Conservation (phyloP, 768 basidiomycete species). For the Agaricus subrufescens region DNA sequence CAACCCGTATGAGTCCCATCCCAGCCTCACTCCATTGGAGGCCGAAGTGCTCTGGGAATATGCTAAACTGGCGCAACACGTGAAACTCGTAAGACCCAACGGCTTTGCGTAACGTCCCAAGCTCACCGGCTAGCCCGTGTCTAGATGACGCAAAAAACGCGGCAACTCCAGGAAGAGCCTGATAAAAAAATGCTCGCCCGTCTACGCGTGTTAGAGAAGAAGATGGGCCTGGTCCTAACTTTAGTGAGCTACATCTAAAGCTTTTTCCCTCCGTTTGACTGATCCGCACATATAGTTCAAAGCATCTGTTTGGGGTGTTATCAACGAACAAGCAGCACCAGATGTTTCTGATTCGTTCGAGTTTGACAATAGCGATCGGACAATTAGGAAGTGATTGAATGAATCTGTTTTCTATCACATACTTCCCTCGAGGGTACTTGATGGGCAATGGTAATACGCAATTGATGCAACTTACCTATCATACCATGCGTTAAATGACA, state of each 20-base stretch:
- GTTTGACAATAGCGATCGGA: constrained; percentile 21
- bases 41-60: constrained; percentile 90
- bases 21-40: constrained; percentile 61
- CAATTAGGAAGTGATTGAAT: constrained; percentile 19
- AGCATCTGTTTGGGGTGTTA: constrained; percentile 92
- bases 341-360: constrained; percentile 16
- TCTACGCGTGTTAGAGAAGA: constrained; percentile 80
- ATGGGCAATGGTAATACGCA: no score
- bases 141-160: constrained; percentile 67
- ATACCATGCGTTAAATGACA: no score
- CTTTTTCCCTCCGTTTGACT: neutral
- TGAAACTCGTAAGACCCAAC: constrained; percentile 59
- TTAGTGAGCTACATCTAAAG: constrained; percentile 47
- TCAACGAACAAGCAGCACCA: constrained; percentile 66
- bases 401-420: neutral
- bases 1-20: constrained; percentile 75
- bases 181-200: constrained; percentile 74
- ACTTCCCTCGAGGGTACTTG: no score
- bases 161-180: constrained; percentile 65
- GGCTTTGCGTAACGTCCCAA: neutral
- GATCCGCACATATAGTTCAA: constrained; percentile 62
- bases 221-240: constrained; percentile 93
- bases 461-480: no score
- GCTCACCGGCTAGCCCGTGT: neutral
- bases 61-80: constrained; percentile 76